Percentiles rank a stretch among this genome's conserved stretches.
phyloP scores from a whole-genome alignment of 78 protist genomes.

The Creolimax fragrantissima region DNA sequence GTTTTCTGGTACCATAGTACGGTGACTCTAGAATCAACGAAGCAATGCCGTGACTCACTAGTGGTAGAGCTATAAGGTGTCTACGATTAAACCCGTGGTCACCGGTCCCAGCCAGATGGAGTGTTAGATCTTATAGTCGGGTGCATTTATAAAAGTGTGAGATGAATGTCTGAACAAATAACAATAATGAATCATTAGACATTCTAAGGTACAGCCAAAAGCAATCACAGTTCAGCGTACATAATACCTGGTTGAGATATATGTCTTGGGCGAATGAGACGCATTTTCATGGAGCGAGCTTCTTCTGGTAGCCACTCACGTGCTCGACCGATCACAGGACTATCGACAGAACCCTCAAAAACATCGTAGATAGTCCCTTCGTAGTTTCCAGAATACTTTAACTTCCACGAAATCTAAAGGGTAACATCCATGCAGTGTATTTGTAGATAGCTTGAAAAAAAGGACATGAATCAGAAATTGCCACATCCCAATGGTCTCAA shows the following conservation, averaged over 20 bases:
- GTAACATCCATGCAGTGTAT: no score
- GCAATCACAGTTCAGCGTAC: background rate
- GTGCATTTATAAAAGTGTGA: background rate
- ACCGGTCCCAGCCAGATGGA: background rate
- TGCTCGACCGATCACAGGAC: background rate
- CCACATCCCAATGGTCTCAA: no score
- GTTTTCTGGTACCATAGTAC: background rate
- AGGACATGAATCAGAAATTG: no score
- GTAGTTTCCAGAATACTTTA: background rate
- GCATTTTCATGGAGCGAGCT: background rate
- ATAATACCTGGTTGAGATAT: background rate
- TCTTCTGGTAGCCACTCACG: background rate
- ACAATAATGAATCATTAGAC: background rate
- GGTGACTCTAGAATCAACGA: background rate
- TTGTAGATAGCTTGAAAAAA: no score
- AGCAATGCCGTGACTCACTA: background rate
- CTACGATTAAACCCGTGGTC: background rate
- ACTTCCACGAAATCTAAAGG: background rate
- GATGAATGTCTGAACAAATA: background rate
- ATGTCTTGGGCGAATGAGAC: background rate
- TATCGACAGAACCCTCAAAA: background rate
- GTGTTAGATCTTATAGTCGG: background rate
- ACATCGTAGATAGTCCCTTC: background rate
- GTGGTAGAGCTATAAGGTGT: background rate
- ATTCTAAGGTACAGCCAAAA: background rate